Conservation (phyloP, 768 basidiomycete genomes). For the Rhizopogon roseolus region DNA sequence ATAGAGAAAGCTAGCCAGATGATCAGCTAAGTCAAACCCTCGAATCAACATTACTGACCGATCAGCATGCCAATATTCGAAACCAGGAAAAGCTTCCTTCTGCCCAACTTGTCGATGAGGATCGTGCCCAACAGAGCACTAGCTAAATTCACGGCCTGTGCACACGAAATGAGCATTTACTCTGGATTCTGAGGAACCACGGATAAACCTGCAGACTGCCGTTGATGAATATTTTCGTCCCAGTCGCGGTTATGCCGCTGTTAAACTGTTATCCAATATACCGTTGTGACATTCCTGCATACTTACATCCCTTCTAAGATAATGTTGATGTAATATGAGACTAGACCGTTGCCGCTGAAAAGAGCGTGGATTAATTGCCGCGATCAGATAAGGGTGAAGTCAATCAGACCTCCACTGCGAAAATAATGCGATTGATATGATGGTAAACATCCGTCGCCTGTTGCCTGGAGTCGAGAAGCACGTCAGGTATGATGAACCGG, state of each 20-base stretch:
- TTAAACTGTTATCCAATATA: background rate
- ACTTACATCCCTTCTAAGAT: slow-evolving; percentile 51
- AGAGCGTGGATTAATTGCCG: background rate
- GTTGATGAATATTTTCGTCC: slow-evolving; percentile 58
- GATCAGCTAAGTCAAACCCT: background rate
- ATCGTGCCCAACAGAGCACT: slow-evolving; percentile 57
- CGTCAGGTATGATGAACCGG: slow-evolving; percentile 43
- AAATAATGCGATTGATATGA: slow-evolving; percentile 63
- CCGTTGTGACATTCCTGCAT: too few relatives aligned
- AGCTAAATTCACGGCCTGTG: slow-evolving; percentile 57
- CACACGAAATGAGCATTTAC: background rate
- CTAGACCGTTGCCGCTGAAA: slow-evolving; percentile 58
- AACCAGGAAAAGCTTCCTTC: slow-evolving; percentile 61
- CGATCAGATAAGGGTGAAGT: background rate
- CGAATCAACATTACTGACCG: slow-evolving; percentile 27
- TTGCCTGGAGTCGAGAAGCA: slow-evolving; percentile 64
- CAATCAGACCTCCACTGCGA: slow-evolving; percentile 64
- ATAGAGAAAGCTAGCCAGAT: slow-evolving; percentile 38
- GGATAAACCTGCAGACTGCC: slow-evolving; percentile 49
- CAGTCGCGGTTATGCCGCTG: slow-evolving; percentile 44
- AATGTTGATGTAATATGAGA: slow-evolving; percentile 71
- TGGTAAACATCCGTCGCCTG: slow-evolving; percentile 59
- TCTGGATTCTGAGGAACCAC: background rate
- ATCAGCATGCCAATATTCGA: slow-evolving; percentile 59
- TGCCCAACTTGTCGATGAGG: slow-evolving; percentile 62